These are phyloP conservation scores for Colletotrichum sansevieriae DNA, from an alignment of 2,329 filamentous ascomycete genomes.

Conservation along the genomic window DNA sequence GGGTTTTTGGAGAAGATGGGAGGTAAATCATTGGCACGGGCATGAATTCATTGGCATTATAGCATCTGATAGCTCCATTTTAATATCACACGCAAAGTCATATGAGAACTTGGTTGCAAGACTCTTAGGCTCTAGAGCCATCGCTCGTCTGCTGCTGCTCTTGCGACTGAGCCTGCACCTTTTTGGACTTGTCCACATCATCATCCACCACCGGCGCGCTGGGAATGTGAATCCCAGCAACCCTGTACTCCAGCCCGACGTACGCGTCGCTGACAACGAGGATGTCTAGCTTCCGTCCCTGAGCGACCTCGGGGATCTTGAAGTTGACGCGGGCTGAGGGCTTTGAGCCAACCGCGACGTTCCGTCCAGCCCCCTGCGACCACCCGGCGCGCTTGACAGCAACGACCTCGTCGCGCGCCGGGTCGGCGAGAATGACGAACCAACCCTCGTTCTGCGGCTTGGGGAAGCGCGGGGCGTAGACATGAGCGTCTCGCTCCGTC, in stretches of 20 bases:
- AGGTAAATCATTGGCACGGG: neutral
- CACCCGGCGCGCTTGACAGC: constrained; percentile 90
- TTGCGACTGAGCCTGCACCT: constrained; percentile 44
- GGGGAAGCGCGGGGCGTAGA: constrained; percentile 90
- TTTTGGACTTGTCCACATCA: constrained; percentile 60
- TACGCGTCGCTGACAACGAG: constrained; percentile 89
- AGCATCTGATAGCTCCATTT: constrained; percentile 17
- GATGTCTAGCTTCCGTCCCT: constrained; percentile 76
- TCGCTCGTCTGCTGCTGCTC: constrained; percentile 26
- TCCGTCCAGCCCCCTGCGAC: constrained; percentile 53
- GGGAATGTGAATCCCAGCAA: constrained; percentile 66
- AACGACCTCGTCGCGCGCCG: constrained; percentile 79
- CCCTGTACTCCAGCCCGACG: constrained; percentile 74
- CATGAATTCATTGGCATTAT: neutral
- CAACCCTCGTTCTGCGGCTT: constrained; percentile 96
- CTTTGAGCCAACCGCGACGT: constrained; percentile 56
- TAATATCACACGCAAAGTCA: constrained; percentile 18
- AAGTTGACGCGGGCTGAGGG: constrained; percentile 69
- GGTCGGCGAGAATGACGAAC: constrained; percentile 83
- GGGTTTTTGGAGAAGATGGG: too few species aligned
- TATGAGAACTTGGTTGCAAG: neutral
- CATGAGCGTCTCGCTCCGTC: constrained; percentile 74
- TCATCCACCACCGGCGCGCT: constrained; percentile 62
- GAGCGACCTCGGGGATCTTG: constrained; percentile 67
- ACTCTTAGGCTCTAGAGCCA: constrained; percentile 14